These are phyloP conservation scores for Penicillium sp. DNA, from an alignment of 2,329 filamentous ascomycete species.

Conservation along the genomic window DNA sequence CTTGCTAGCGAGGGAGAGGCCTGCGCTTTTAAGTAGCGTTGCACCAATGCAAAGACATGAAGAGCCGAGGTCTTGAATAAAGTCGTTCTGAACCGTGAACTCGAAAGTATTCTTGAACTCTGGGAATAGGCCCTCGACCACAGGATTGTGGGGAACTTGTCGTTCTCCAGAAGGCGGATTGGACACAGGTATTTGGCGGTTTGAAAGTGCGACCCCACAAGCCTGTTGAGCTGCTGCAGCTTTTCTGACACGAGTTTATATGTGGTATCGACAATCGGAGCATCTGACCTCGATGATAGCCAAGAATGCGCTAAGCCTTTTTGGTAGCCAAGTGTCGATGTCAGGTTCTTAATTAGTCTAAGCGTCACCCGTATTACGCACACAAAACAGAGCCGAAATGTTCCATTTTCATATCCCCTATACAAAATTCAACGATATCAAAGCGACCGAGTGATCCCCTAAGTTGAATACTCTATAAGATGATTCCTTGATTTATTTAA, in stretches of 20 bases:
- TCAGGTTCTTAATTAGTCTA: too few species aligned
- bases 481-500: too few species aligned
- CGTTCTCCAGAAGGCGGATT: not conserved
- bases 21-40: slow-evolving; percentile 1
- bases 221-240: not conserved
- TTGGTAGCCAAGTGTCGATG: too few species aligned
- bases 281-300: too few species aligned
- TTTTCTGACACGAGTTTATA: not conserved
- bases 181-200: not conserved
- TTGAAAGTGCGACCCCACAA: slow-evolving; percentile 1
- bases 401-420: too few species aligned
- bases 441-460: too few species aligned
- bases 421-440: too few species aligned
- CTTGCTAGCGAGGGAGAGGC: not conserved
- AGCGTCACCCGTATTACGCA: too few species aligned
- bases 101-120: not conserved
- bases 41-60: not conserved
- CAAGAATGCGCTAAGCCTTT: too few species aligned
- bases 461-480: too few species aligned
- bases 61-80: slow-evolving; percentile 4
- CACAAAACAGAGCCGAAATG: too few species aligned
- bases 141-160: slow-evolving; percentile 1
- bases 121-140: not conserved
- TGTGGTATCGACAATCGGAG: too few species aligned
- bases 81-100: slow-evolving; percentile 2